phyloP scores from a whole-genome alignment of 108 stramenopile genomes.

The Skeletonema potamos region DNA sequence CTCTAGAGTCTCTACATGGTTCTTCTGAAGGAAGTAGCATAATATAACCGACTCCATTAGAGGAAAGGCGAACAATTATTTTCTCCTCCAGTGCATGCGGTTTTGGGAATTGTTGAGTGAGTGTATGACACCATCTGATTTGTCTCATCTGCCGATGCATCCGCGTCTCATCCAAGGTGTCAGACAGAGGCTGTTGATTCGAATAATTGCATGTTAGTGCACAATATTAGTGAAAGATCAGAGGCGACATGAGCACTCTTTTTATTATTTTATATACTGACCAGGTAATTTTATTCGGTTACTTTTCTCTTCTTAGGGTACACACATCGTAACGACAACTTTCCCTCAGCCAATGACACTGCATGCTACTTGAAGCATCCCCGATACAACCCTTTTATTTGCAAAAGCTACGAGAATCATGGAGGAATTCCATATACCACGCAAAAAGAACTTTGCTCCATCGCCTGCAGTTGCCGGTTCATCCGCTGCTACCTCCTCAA shows the following conservation, averaged over 20 bases:
- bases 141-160: background rate
- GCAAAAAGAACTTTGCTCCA: background rate
- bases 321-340: background rate
- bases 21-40: background rate
- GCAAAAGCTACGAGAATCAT: background rate
- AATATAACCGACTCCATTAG: background rate
- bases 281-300: background rate
- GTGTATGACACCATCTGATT: background rate
- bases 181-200: background rate
- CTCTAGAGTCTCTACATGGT: background rate
- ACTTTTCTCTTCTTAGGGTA: background rate
- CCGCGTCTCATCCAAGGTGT: background rate
- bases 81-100: background rate
- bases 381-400: background rate
- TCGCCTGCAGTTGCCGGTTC: background rate
- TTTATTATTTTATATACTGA: background rate
- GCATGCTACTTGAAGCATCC: background rate
- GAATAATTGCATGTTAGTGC: background rate
- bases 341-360: background rate
- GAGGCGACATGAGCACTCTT: background rate
- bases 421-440: background rate
- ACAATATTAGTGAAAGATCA: background rate
- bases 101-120: background rate
- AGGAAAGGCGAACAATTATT: background rate
- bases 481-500: background rate